Evolutionary conservation across 2,329 filamentous ascomycete genomes (phyloP).

Genomic region (Monilinia laxa): DNA sequence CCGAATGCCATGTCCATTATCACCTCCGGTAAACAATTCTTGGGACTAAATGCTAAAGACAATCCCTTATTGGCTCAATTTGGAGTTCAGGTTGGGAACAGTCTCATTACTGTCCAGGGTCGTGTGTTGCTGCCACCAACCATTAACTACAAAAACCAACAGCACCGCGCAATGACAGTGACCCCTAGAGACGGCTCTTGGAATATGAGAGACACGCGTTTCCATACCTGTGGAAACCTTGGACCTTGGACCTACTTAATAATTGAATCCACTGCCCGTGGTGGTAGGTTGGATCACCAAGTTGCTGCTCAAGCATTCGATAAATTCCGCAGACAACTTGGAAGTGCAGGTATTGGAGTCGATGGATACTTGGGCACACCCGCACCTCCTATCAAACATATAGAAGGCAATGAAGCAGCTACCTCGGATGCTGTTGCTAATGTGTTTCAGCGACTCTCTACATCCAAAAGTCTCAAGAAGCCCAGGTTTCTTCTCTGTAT

Average conservation of each 20-base stretch:
- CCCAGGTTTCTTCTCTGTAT: slow-evolving; percentile 38
- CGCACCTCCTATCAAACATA: background rate
- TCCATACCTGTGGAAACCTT: slow-evolving; percentile 53
- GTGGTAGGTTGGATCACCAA: background rate
- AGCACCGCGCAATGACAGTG: slow-evolving; percentile 25
- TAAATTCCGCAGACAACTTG: slow-evolving; percentile 31
- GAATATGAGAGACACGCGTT: slow-evolving; percentile 63
- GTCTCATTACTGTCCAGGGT: slow-evolving; percentile 68
- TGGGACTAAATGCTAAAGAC: slow-evolving; percentile 55
- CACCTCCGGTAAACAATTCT: slow-evolving; percentile 53
- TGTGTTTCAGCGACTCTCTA: background rate
- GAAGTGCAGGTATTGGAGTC: slow-evolving; percentile 34
- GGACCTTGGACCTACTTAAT: slow-evolving; percentile 47
- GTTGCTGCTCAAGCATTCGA: background rate
- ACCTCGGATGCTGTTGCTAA: slow-evolving; percentile 16
- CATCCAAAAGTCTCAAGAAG: background rate
- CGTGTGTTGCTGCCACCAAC: slow-evolving; percentile 63
- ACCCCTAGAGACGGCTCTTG: slow-evolving; percentile 56
- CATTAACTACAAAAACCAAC: slow-evolving; percentile 54
- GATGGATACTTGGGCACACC: slow-evolving; percentile 23
- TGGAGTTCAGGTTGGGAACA: slow-evolving; percentile 57
- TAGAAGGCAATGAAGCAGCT: slow-evolving; percentile 2
- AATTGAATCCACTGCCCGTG: slow-evolving; percentile 24
- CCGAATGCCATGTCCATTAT: slow-evolving; percentile 68
- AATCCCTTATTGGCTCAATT: slow-evolving; percentile 50